Percentiles rank a stretch among this genome's conserved stretches.
phyloP scores from a whole-genome alignment of 2,329 filamentous ascomycete genomes.

The Nothophoma quercina region DNA sequence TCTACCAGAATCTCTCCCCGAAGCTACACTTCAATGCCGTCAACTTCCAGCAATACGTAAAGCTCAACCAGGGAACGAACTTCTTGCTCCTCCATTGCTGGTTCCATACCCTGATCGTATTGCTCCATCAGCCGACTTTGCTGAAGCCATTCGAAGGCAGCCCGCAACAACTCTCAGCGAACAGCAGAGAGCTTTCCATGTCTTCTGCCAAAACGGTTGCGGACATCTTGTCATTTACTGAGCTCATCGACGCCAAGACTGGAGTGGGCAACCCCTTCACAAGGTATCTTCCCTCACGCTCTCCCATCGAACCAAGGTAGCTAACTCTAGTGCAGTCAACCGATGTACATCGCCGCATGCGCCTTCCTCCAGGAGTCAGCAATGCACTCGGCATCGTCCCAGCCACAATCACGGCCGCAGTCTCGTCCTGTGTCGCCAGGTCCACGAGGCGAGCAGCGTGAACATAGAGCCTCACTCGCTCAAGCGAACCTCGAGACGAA shows the following conservation, averaged over 20 bases:
- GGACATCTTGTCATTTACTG: slow-evolving; percentile 85
- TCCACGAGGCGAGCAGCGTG: slow-evolving; percentile 3
- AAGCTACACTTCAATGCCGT: slow-evolving; percentile 82
- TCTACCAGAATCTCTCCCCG: slow-evolving; percentile 76
- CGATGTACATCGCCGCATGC: slow-evolving; percentile 90
- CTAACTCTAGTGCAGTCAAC: slow-evolving; percentile 65
- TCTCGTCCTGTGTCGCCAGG: slow-evolving; percentile 13
- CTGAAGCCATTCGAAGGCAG: slow-evolving; percentile 76
- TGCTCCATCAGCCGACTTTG: slow-evolving; percentile 83
- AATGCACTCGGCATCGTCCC: slow-evolving; percentile 69
- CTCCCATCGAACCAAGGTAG: not conserved
- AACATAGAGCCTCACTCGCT: not conserved
- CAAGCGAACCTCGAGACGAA: slow-evolving; percentile 8
- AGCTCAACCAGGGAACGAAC: slow-evolving; percentile 80
- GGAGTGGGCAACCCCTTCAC: slow-evolving; percentile 90
- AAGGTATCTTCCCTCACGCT: slow-evolving; percentile 36
- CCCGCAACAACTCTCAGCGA: slow-evolving; percentile 76
- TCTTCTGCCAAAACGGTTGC: slow-evolving; percentile 91
- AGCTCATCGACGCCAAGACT: slow-evolving; percentile 84
- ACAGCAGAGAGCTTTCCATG: slow-evolving; percentile 83
- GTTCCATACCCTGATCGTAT: slow-evolving; percentile 86
- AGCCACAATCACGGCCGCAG: slow-evolving; percentile 67
- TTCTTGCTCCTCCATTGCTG: slow-evolving; percentile 88
- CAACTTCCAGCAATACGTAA: slow-evolving; percentile 87
- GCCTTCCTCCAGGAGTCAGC: slow-evolving; percentile 86